Percentiles rank a stretch among this genome's conserved stretches.
Conservation (phyloP, 2,329 filamentous ascomycete genomes). For the Sporothrix phasma region DNA sequence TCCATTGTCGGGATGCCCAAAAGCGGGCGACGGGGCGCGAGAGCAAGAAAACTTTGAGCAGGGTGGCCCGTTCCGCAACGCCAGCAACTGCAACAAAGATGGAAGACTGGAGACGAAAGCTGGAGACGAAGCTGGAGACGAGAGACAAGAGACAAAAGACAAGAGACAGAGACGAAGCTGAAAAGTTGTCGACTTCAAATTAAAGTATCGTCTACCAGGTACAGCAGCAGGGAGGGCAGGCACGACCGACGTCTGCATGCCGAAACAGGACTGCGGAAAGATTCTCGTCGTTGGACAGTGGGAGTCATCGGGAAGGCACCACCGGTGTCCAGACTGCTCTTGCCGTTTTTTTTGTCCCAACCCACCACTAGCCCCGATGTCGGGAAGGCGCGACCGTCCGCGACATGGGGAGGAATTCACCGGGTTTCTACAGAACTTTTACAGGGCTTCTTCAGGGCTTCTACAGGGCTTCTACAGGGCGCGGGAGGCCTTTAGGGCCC, state of each 20-base stretch:
- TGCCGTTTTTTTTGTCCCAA: background rate
- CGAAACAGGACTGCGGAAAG: background rate
- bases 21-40: background rate
- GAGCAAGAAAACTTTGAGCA: background rate
- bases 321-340: background rate
- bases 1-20: constrained; percentile 12
- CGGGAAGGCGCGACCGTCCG: background rate
- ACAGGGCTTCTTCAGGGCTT: no score
- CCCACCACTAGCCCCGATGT: constrained; percentile 8
- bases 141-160: no score
- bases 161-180: no score
- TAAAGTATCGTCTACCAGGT: no score
- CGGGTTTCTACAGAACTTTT: background rate
- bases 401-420: background rate
- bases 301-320: constrained; percentile 7
- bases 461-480: no score
- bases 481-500: no score
- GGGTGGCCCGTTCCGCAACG: background rate
- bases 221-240: background rate
- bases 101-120: background rate
- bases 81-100: background rate
- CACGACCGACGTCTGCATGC: background rate
- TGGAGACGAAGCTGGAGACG: no score
- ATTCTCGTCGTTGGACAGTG: constrained; percentile 10
- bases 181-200: no score